These are phyloP conservation scores for Coemansia sp. DNA, from an alignment of 371 early-diverging fungal species.

Conservation along the genomic window DNA sequence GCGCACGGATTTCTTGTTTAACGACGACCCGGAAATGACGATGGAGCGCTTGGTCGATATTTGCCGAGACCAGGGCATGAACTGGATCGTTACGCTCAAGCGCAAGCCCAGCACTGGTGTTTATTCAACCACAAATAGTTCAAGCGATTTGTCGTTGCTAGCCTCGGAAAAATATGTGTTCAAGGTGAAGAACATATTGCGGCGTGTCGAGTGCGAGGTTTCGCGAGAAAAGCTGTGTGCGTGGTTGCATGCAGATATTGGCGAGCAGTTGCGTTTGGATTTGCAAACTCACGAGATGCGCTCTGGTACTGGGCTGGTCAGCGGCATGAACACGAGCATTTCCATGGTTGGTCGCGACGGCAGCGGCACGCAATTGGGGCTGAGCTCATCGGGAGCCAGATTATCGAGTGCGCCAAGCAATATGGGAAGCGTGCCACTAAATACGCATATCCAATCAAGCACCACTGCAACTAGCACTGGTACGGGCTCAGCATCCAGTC, in stretches of 20 bases:
- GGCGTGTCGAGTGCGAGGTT: slow-evolving; percentile 52
- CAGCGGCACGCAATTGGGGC: background rate
- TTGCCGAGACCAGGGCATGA: slow-evolving; percentile 71
- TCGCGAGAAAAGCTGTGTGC: slow-evolving; percentile 57
- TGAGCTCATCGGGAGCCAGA: too few relatives aligned
- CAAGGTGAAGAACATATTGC: slow-evolving; percentile 50
- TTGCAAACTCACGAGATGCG: slow-evolving; percentile 56
- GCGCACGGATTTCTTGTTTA: slow-evolving; percentile 72
- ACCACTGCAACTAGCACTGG: background rate
- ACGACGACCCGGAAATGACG: slow-evolving; percentile 65
- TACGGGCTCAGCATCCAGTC: background rate
- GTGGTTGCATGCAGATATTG: slow-evolving; percentile 67
- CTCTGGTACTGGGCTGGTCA: slow-evolving; percentile 4
- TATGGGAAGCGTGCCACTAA: too few relatives aligned
- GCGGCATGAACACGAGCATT: background rate
- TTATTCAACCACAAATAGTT: background rate
- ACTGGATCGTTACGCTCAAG: slow-evolving; percentile 78
- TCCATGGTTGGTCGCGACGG: slow-evolving; percentile 9
- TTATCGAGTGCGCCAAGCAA: too few relatives aligned
- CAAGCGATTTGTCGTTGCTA: background rate
- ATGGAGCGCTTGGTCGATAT: slow-evolving; percentile 63
- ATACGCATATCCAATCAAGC: background rate
- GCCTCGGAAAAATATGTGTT: slow-evolving; percentile 25
- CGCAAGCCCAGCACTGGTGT: slow-evolving; percentile 19
- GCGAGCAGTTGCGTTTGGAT: slow-evolving; percentile 67